Evolutionary conservation across 371 early-diverging fungal species (phyloP), one percentile per base, ranked within the genome.

Genomic region (Rhizopus delemar): DNA sequence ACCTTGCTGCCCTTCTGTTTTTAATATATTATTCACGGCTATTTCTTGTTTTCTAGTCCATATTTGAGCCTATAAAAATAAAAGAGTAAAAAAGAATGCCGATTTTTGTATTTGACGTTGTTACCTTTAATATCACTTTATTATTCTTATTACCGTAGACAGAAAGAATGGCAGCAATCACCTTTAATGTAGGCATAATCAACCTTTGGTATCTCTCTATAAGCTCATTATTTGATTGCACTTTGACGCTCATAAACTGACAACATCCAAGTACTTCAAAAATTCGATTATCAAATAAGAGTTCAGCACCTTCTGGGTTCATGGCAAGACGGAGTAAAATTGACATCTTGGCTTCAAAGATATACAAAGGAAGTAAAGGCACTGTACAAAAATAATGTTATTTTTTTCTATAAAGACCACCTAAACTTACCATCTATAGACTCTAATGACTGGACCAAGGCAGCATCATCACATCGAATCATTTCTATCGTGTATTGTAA

Each of bases 261-360:
- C 87, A 86, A 59, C 89, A 89, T 28, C 89, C 75, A 16, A 97
- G 80, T 9, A 82, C 82, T 48, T 94, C 96, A 34, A 95, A 64
- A 15, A 94, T 71, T 1, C 91, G 90, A 60, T 82, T 80, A 28
- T 90, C 90, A 15, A 91, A 54, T 16, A 97, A 73, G 51, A 83
- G 77, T 45, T 88, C 85, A 0, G 92, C 87, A 11, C 95, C 94
- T n/a, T 88, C 86, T 8, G 75, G 67, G 35, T 81, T 75, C 66
- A 87, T 86, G 0, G 93, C 84, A 53, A 97, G 66, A 8, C 92
- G 83, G 45, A 93, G 70, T 59, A 96, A 82, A 46, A 97, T 73
- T 2, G 87, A 73, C 87, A 94, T 83, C 71, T 90, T 92, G n/a
- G 89, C 72, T 63, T 94, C 91, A 68, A 88, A 93, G 33, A 94